These are phyloP conservation scores for Cucurbitaria berberidis DNA, from an alignment of 2,329 filamentous ascomycete species.

Conservation along the genomic window DNA sequence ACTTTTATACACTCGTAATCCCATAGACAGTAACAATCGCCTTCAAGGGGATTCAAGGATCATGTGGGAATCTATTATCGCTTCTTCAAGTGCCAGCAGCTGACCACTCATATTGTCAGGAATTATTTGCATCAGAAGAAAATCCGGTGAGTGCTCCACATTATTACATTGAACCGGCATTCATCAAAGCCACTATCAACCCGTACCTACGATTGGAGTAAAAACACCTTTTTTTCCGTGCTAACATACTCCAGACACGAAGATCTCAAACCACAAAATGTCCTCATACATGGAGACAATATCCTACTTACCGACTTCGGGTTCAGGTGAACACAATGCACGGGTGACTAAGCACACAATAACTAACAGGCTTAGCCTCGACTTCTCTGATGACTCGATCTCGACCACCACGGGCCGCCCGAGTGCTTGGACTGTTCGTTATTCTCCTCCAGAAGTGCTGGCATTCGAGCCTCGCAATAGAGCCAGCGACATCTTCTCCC, in stretches of 20 bases:
- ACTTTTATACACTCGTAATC: too few species aligned
- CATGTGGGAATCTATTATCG: too few species aligned
- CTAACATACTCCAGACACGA: slow-evolving; percentile 14
- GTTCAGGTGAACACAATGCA: slow-evolving; percentile 12
- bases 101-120: background rate
- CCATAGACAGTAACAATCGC: too few species aligned
- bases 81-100: background rate
- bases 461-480: slow-evolving; percentile 17
- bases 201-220: background rate
- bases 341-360: background rate
- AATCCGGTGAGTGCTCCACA: slow-evolving; percentile 3
- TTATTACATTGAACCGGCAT: background rate
- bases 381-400: slow-evolving; percentile 22
- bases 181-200: background rate
- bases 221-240: background rate
- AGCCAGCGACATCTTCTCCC: slow-evolving; percentile 20
- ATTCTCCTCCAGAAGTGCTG: slow-evolving; percentile 24
- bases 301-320: slow-evolving; percentile 27
- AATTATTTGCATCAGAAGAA: slow-evolving; percentile 17
- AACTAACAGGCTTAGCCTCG: slow-evolving; percentile 9
- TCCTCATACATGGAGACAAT: slow-evolving; percentile 23
- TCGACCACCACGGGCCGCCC: slow-evolving; percentile 21
- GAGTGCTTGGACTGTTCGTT: slow-evolving; percentile 16
- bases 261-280: slow-evolving; percentile 27
- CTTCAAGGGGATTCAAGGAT: too few species aligned